Evolutionary conservation across 2,329 filamentous ascomycete genomes (phyloP), one percentile per base, ranked within the genome.

Genomic region (Colletotrichum sp.): DNA sequence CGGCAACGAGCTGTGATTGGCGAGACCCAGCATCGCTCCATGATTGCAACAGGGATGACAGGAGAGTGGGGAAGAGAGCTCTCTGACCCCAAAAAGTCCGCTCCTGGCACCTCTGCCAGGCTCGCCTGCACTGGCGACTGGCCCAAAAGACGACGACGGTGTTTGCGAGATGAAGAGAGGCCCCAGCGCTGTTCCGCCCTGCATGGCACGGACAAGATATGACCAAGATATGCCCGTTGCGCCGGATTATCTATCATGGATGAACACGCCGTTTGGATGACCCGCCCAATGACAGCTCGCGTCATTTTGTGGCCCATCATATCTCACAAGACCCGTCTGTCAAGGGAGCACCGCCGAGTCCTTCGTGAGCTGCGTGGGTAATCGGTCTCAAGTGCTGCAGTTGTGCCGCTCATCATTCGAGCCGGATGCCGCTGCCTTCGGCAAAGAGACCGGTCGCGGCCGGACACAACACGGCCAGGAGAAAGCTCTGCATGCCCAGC

Each of bases 211-310:
- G 73, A 75, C 69, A 58, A 67, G 63, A 66, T 34, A 48, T 68
- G 64, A 61, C 73, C 69, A 64, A 67, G 38, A 66, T 61, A 66
- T 72, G 57, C 34, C 73, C 73, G 57, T 52, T 58, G 70, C 70
- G 69, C 63, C 63, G 63, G 73, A 32, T 57, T 43, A 21, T 63
- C 63, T 24, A 34, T 12, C 43, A 43, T 43, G 70, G 73, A 67
- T 67, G 64, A 75, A 68, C 70, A 63, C 38, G 36, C 63, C 34
- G 74, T 71, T 75, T 71, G 65, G 74, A 75, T 32, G 71, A 71
- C 30, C 36, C 61, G 65, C 48, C 74, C 74, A 76, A 71, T 76
- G 28, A 63, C 60, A 75, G 16, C 70, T 60, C 63, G 70, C 73
- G 26, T 26, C 43, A 60, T 32, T 43, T 28, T 30, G 21, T 34